Conservation (phyloP, 768 basidiomycete genomes). For the Tulasnella calospora region DNA sequence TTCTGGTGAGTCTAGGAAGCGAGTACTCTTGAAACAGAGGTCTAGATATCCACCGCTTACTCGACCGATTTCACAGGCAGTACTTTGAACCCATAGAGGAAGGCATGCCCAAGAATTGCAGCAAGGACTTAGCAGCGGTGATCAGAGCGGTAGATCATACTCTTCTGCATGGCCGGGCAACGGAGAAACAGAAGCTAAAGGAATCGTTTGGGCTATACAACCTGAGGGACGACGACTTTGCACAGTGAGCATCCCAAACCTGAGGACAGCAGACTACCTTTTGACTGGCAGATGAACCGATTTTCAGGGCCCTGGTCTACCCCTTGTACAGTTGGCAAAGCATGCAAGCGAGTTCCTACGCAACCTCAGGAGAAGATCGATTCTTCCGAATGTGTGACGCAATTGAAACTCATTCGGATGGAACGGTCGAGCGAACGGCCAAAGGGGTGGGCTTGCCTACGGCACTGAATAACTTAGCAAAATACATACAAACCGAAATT, state of each 20-base stretch:
- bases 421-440: background rate
- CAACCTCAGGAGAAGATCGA: background rate
- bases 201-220: background rate
- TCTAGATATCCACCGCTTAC: background rate
- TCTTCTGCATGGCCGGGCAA: background rate
- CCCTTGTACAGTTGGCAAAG: conserved; percentile 4
- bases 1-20: background rate
- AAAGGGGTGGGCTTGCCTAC: background rate
- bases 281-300: no score
- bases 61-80: background rate
- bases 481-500: background rate
- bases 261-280: no score
- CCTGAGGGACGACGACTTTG: background rate
- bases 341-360: background rate
- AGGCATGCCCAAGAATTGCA: conserved; percentile 27
- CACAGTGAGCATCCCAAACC: background rate
- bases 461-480: background rate
- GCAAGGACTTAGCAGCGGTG: conserved; percentile 11
- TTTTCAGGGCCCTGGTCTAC: background rate
- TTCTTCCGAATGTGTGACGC: conserved; percentile 13
- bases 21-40: no score
- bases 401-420: background rate
- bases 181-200: background rate
- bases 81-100: conserved; percentile 18
- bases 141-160: background rate